Evolutionary conservation across 768 basidiomycete genomes (phyloP).

Genomic region (Lepiota subincarnata): DNA sequence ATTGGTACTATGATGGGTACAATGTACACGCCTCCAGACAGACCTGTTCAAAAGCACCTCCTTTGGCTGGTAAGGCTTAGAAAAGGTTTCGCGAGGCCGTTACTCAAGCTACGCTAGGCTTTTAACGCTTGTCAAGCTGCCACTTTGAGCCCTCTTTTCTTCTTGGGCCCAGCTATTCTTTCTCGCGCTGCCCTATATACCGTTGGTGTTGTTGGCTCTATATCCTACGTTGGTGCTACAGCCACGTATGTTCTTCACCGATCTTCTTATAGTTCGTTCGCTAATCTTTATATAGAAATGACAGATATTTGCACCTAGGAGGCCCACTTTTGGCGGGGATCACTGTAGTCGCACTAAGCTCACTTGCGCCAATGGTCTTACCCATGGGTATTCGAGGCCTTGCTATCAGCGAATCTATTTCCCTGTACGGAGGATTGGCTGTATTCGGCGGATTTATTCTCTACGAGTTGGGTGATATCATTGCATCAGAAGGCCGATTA

Average conservation of each 20-base stretch:
- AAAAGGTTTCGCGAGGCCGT: background rate
- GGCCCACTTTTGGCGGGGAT: slow-evolving; percentile 87
- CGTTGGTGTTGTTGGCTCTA: slow-evolving; percentile 76
- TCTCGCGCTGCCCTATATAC: slow-evolving; percentile 88
- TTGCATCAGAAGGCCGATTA: background rate
- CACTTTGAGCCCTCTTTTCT: slow-evolving; percentile 85
- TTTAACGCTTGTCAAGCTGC: slow-evolving; percentile 88
- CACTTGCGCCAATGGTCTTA: slow-evolving; percentile 87
- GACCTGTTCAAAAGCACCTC: slow-evolving; percentile 68
- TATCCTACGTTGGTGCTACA: slow-evolving; percentile 86
- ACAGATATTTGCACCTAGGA: slow-evolving; percentile 82
- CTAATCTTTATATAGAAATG: slow-evolving; percentile 40
- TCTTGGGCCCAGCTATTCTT: slow-evolving; percentile 79
- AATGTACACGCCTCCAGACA: slow-evolving; percentile 75
- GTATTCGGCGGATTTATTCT: slow-evolving; percentile 86
- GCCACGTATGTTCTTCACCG: slow-evolving; percentile 49
- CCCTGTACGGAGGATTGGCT: slow-evolving; percentile 84
- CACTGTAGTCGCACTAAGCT: slow-evolving; percentile 81
- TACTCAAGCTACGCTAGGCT: slow-evolving; percentile 38
- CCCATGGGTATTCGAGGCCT: slow-evolving; percentile 77
- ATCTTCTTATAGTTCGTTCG: background rate
- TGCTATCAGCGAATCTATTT: slow-evolving; percentile 71
- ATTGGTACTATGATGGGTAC: slow-evolving; percentile 87
- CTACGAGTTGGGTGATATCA: slow-evolving; percentile 57
- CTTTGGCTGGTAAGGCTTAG: slow-evolving; percentile 66